Conservation (phyloP, 805 yeast species). For the Candida ipomoeae region DNA sequence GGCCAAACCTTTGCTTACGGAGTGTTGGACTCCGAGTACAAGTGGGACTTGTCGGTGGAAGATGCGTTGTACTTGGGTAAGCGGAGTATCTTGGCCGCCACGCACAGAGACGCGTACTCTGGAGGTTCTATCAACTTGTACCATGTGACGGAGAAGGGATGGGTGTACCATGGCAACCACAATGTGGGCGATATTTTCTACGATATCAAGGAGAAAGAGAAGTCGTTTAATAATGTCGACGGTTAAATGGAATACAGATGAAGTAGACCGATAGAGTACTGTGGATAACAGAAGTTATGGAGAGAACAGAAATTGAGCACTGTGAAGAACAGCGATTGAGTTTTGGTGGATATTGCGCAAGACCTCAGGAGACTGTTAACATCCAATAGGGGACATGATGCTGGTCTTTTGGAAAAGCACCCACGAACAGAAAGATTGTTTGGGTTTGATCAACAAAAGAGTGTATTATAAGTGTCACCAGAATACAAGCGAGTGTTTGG, state of each 20-base stretch:
- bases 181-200: slow-evolving; percentile 89
- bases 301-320: no score
- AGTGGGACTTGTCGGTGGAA: slow-evolving; percentile 88
- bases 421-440: no score
- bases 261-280: no score
- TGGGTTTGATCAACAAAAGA: no score
- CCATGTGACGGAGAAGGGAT: slow-evolving; percentile 90
- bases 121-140: slow-evolving; percentile 95
- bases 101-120: slow-evolving; percentile 96
- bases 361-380: no score
- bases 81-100: slow-evolving; percentile 93
- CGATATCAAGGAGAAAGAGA: slow-evolving; percentile 84
- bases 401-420: no score
- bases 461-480: no score
- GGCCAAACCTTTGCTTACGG: slow-evolving; percentile 99
- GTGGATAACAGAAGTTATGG: no score
- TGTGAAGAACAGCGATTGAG: no score
- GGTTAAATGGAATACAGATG: slow-evolving; percentile 22
- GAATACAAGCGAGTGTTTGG: no score
- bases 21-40: slow-evolving; percentile 87
- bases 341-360: no score
- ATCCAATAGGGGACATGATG: no score
- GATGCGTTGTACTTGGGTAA: slow-evolving; percentile 94
- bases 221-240: slow-evolving; percentile 80
- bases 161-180: slow-evolving; percentile 94